Conservation (phyloP, 768 basidiomycete genomes). For the Trametes cubensis region DNA sequence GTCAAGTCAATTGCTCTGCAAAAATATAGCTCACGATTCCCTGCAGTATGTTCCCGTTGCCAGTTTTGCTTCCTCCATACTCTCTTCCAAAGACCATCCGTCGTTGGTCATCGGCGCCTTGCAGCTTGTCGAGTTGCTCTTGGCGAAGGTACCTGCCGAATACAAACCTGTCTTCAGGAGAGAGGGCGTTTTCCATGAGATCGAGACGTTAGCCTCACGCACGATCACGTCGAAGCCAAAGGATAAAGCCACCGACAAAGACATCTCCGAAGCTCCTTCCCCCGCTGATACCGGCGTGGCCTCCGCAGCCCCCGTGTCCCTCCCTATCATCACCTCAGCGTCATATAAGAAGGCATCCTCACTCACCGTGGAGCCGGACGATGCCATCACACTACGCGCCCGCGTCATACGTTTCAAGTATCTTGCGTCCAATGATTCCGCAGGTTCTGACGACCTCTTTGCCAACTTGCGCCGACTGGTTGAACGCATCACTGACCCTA, state of each 20-base stretch:
- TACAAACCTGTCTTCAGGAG: slow-evolving; percentile 90
- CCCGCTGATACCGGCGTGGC: slow-evolving; percentile 41
- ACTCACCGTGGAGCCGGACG: slow-evolving; percentile 77
- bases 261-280: slow-evolving; percentile 42
- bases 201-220: slow-evolving; percentile 74
- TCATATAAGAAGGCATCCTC: slow-evolving; percentile 73
- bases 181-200: slow-evolving; percentile 96
- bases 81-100: slow-evolving; percentile 91
- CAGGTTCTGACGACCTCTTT: slow-evolving; percentile 63
- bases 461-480: slow-evolving; percentile 67
- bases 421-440: slow-evolving; percentile 57
- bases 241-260: slow-evolving; percentile 41
- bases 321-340: slow-evolving; percentile 46
- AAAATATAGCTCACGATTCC: slow-evolving; percentile 15
- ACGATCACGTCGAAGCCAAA: slow-evolving; percentile 57
- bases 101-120: slow-evolving; percentile 85
- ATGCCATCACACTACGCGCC: slow-evolving; percentile 90
- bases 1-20: slow-evolving; percentile 32
- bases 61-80: slow-evolving; percentile 90
- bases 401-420: slow-evolving; percentile 87
- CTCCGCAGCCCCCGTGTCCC: slow-evolving; percentile 40
- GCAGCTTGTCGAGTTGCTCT: slow-evolving; percentile 90
- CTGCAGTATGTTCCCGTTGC: slow-evolving; percentile 89
- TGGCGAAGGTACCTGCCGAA: slow-evolving; percentile 79
- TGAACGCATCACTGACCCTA: slow-evolving; percentile 54